Conservation (phyloP, 2,329 filamentous ascomycete species). For the Fusarium sp. region DNA sequence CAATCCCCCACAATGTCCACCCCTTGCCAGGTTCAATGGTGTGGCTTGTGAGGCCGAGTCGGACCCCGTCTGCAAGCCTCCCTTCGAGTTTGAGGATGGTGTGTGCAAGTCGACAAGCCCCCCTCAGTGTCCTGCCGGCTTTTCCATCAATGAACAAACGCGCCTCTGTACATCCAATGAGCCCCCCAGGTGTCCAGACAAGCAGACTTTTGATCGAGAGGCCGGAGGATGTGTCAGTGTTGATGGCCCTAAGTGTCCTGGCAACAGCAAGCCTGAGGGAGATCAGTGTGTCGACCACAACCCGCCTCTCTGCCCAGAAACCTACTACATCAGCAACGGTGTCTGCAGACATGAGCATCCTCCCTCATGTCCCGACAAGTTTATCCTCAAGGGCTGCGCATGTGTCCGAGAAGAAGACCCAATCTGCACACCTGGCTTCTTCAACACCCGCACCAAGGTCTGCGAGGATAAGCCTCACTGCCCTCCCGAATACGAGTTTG, state of each 20-base stretch:
- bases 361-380: background rate
- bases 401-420: constrained; percentile 12
- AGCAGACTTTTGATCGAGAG: background rate
- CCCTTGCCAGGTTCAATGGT: constrained; percentile 14
- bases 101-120: background rate
- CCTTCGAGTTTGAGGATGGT: constrained; percentile 4
- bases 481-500: background rate
- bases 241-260: background rate
- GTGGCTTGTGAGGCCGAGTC: constrained; percentile 15
- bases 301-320: background rate
- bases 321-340: background rate
- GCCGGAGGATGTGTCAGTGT: constrained; percentile 11
- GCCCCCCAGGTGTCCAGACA: background rate
- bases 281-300: background rate
- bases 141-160: constrained; percentile 7
- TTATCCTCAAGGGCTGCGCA: constrained; percentile 8
- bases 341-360: constrained; percentile 1
- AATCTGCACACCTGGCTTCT: constrained; percentile 10
- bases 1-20: background rate
- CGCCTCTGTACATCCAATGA: constrained; percentile 17
- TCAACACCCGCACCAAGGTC: constrained; percentile 19
- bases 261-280: background rate
- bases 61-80: background rate
- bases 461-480: constrained; percentile 21
- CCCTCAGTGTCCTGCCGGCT: constrained; percentile 13